Base-by-base conservation (phyloP, 805 yeast species). In the Ogataea sp. region DNA sequence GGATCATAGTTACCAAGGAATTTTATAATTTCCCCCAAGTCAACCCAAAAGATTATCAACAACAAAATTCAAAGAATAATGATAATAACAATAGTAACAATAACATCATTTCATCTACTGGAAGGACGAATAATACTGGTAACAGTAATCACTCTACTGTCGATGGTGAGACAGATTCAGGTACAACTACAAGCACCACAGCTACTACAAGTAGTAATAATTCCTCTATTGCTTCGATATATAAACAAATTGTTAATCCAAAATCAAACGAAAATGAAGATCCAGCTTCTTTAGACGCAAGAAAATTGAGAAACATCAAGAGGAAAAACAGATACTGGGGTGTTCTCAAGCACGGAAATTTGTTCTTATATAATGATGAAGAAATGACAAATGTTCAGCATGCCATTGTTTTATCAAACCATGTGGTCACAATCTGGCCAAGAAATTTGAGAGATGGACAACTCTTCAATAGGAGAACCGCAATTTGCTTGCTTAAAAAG, bases 401-500 rank as follows among this genome's bases (percentile, higher is more conserved):
- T 58, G 95, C 84, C 8, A 76, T 93, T 43, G 87, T 84, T 2
- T 58, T 93, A 18, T 73, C 83, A 5, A 74, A 80, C 49, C 76
- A 77, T 48, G 67, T 86, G 27, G 82, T 88, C 1, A 65, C 84
- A 1, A 62, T 89, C 7, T 93, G 97, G 96, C 98, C 98, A 1
- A 73, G 89, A 28, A 62, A 67, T 36, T 57, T 81, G 28, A 65
- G 69, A 2, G 97, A 90, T 53, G 87, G 80, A 10, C 82, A 83
- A 50, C 59, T 93, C 23, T 93, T 88, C 57, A 78, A 90, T 14
- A 84, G 83, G 48, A 74, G 80, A 50, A 73, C 85, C 24, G 85
- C 96, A 16, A 80, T 93, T 36, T 83, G 90, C 37, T 64, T 90
- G 11, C 60, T 83, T 42, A 78, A 68, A 51, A 67, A 67, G 49